phyloP scores from a whole-genome alignment of 2,329 filamentous ascomycete species.

The Penicillium sp. region DNA sequence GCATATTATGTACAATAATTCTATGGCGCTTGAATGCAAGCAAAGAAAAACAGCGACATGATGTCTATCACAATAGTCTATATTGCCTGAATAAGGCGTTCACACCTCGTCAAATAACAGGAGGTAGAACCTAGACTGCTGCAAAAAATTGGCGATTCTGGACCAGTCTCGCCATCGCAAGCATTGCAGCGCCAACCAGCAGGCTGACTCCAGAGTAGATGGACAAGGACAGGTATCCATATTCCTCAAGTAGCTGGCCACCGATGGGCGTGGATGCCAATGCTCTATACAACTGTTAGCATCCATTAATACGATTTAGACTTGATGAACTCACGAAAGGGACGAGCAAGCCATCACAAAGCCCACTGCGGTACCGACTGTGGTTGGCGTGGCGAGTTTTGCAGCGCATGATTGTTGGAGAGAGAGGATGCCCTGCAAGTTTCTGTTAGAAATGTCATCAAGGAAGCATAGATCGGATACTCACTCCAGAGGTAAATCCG shows the following conservation, averaged over 20 bases:
- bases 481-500: constrained; percentile 46
- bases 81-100: too few species aligned
- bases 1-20: too few species aligned
- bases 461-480: background rate
- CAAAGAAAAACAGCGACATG: background rate
- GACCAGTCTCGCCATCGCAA: constrained; percentile 20
- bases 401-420: constrained; percentile 46
- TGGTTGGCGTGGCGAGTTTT: constrained; percentile 36
- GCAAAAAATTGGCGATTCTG: constrained; percentile 17
- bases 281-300: constrained; percentile 23
- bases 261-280: constrained; percentile 43
- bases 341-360: constrained; percentile 40
- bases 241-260: constrained; percentile 35
- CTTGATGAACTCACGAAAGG: constrained; percentile 35
- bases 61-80: too few species aligned
- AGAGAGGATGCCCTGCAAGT: constrained; percentile 41
- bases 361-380: constrained; percentile 43
- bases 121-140: constrained; percentile 17
- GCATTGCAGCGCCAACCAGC: constrained; percentile 26
- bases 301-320: background rate
- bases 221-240: constrained; percentile 40
- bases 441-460: background rate
- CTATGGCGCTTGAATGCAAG: too few species aligned
- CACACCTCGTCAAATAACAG: too few species aligned
- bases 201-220: constrained; percentile 35